Evolutionary conservation across 768 basidiomycete species (phyloP).

Genomic region (Hortiboletus campestris): DNA sequence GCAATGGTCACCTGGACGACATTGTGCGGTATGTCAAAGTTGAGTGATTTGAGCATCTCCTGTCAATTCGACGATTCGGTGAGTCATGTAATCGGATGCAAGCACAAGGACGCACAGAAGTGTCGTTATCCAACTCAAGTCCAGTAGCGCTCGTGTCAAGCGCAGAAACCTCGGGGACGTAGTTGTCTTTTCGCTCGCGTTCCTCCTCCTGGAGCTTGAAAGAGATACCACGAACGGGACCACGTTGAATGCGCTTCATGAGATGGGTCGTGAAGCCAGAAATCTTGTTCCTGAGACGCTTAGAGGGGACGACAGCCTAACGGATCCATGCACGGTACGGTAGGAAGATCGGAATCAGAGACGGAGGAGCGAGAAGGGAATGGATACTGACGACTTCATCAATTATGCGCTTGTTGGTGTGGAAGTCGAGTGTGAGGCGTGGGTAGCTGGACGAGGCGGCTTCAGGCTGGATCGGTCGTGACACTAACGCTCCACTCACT

Average conservation of each 20-base stretch:
- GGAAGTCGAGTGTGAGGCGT: slow-evolving; percentile 97
- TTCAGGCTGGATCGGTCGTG: not conserved
- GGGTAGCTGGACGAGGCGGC: slow-evolving; percentile 70
- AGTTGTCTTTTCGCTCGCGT: slow-evolving; percentile 98
- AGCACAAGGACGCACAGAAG: slow-evolving; percentile 63
- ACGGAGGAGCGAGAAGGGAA: slow-evolving; percentile 1
- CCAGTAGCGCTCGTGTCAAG: slow-evolving; percentile 74
- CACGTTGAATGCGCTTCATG: slow-evolving; percentile 99
- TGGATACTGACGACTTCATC: slow-evolving; percentile 81
- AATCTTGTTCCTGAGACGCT: slow-evolving; percentile 99
- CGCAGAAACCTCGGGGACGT: slow-evolving; percentile 97
- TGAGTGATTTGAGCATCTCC: slow-evolving; percentile 87
- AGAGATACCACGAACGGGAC: slow-evolving; percentile 98
- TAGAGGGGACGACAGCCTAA: slow-evolving; percentile 92
- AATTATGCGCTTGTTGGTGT: slow-evolving; percentile 99
- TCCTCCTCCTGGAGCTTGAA: slow-evolving; percentile 99
- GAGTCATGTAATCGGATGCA: not conserved
- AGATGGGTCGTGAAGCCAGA: slow-evolving; percentile 99
- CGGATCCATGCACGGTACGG: not conserved
- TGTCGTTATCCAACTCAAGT: slow-evolving; percentile 88
- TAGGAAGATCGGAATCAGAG: not conserved
- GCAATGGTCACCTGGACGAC: slow-evolving; percentile 65
- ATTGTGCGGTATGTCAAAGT: slow-evolving; percentile 88
- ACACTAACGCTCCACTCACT: slow-evolving; percentile 50
- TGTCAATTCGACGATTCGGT: slow-evolving; percentile 26